phyloP scores from a whole-genome alignment of 495 filamentous ascomycete species.

The Podospora pseudoanserina region DNA sequence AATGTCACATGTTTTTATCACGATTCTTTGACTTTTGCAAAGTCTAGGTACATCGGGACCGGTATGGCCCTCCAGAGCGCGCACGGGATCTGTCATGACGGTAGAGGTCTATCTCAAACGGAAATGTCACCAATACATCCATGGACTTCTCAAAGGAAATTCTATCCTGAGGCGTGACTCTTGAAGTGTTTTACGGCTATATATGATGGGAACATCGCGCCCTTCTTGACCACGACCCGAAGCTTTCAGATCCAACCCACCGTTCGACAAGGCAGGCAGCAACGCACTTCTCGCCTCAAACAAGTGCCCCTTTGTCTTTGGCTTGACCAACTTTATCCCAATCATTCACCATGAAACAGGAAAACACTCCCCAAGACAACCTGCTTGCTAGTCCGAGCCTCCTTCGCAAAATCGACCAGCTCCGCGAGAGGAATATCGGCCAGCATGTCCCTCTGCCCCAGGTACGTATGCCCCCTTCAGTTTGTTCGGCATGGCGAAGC shows the following conservation, averaged over 20 bases:
- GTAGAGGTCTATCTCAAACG: neutral
- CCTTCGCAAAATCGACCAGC: conserved; percentile 36
- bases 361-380: neutral
- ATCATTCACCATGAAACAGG: conserved; percentile 2
- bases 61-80: neutral
- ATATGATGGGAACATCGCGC: neutral
- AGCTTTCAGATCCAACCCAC: neutral
- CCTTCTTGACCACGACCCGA: neutral
- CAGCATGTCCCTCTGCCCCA: conserved; percentile 39
- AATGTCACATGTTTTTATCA: neutral
- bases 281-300: neutral
- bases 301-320: neutral
- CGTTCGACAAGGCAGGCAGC: neutral
- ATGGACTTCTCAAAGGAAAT: neutral
- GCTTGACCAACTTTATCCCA: neutral
- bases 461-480: conserved; percentile 1
- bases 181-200: neutral
- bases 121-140: neutral
- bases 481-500: neutral
- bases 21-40: neutral
- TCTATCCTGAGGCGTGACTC: neutral
- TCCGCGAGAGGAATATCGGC: conserved; percentile 42
- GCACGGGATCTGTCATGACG: neutral
- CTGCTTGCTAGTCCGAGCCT: conserved; percentile 21
- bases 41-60: neutral